Evolutionary conservation across 495 filamentous ascomycete species (phyloP).

Genomic region (Hypoxylon intermedium): DNA sequence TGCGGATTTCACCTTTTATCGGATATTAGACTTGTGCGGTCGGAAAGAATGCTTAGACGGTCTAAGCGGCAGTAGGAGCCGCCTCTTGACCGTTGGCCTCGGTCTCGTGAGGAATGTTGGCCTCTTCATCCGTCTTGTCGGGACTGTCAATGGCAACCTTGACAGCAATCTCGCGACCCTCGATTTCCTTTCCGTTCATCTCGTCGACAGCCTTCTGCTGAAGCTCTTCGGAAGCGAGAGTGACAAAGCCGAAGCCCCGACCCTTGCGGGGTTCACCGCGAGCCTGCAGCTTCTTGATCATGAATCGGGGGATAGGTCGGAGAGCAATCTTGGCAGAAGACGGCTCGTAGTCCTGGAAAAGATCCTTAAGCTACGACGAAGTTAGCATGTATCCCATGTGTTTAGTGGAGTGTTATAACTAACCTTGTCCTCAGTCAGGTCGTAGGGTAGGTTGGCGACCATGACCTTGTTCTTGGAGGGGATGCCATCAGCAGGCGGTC

Average conservation of each 20-base stretch:
- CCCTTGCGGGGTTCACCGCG: constrained; percentile 99
- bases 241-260: constrained; percentile 98
- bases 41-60: constrained; percentile 16
- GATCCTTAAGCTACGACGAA: constrained; percentile 82
- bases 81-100: constrained; percentile 56
- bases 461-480: constrained; percentile 99
- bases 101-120: constrained; percentile 56
- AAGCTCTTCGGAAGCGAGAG: constrained; percentile 89
- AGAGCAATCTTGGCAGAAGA: constrained; percentile 96
- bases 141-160: constrained; percentile 99
- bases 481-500: constrained; percentile 95
- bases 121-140: constrained; percentile 93
- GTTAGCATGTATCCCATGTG: constrained; percentile 48
- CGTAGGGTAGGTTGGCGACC: constrained; percentile 98
- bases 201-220: constrained; percentile 95
- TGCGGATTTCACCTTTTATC: constrained; percentile 28
- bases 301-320: constrained; percentile 97
- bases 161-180: constrained; percentile 98
- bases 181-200: constrained; percentile 99
- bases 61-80: constrained; percentile 42
- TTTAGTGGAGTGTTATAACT: constrained; percentile 1
- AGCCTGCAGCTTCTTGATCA: constrained; percentile 99
- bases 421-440: constrained; percentile 96
- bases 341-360: constrained; percentile 88
- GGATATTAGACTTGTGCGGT: constrained; percentile 26